Evolutionary conservation across 2,329 filamentous ascomycete species (phyloP).

Genomic region (Fusarium nanum): DNA sequence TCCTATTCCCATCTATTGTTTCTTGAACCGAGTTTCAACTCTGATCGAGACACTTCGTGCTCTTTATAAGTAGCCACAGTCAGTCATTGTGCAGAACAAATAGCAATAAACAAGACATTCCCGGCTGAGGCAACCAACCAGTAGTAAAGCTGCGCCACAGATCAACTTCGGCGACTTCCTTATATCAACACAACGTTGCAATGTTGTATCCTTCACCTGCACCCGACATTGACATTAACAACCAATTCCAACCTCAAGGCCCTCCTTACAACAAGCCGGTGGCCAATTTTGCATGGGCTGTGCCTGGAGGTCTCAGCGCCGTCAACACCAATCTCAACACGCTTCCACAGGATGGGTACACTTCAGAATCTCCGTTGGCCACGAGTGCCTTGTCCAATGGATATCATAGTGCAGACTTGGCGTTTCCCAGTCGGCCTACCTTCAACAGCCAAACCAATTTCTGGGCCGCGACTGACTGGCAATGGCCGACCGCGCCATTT

Average conservation of each 20-base stretch:
- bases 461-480: not conserved
- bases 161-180: constrained; percentile 9
- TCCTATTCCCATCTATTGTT: constrained; percentile 3
- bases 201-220: constrained; percentile 20
- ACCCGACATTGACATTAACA: constrained; percentile 10
- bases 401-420: not conserved
- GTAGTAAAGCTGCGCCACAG: constrained; percentile 18
- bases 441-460: constrained; percentile 1
- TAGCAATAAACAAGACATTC: constrained; percentile 5
- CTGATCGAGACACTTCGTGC: not conserved
- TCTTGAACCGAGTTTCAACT: not conserved
- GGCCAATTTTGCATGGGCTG: constrained; percentile 18
- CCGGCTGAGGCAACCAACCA: not conserved
- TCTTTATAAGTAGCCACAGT: not conserved
- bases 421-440: not conserved
- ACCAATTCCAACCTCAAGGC: constrained; percentile 11
- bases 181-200: constrained; percentile 14
- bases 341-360: constrained; percentile 7
- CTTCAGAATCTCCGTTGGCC: constrained; percentile 12
- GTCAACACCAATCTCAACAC: constrained; percentile 16
- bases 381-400: constrained; percentile 11
- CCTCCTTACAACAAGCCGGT: not conserved
- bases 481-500: not conserved
- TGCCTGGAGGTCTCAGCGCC: constrained; percentile 7
- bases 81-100: not conserved